These are phyloP conservation scores for Triticum timopheevii DNA, from an alignment of 176 grass and related monocot species.

Conservation along the genomic window DNA sequence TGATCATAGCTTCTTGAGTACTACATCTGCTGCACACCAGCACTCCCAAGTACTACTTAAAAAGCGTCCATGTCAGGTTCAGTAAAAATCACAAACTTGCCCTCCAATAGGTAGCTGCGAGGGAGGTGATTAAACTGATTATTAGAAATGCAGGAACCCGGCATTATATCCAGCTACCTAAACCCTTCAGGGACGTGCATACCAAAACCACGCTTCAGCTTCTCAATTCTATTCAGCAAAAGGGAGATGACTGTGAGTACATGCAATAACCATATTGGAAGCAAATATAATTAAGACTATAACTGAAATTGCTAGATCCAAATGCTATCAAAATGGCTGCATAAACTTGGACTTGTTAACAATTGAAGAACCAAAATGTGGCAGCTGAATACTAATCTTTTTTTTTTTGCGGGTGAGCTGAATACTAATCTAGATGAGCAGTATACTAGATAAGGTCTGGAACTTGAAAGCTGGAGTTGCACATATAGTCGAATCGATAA, in stretches of 20 bases:
- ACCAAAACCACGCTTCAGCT: conserved; percentile 89
- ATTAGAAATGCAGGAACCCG: conserved; percentile 23
- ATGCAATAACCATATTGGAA: background rate
- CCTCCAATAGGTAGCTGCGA: conserved; percentile 26
- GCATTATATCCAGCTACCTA: conserved; percentile 39
- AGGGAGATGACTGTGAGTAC: conserved; percentile 29
- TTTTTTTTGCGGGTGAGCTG: background rate
- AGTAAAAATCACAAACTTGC: conserved; percentile 3
- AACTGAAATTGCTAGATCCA: conserved; percentile 21
- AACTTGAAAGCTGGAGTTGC: background rate
- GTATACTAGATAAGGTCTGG: background rate
- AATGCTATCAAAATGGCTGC: conserved; percentile 7
- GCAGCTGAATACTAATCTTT: background rate
- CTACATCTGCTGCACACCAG: background rate
- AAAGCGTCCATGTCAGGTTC: background rate
- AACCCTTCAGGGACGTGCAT: conserved; percentile 81
- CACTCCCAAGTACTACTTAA: conserved; percentile 6
- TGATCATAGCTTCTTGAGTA: conserved; percentile 15
- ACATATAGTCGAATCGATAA: background rate
- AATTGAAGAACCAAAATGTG: background rate
- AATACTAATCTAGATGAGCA: background rate
- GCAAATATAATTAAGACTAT: background rate
- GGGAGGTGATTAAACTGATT: background rate
- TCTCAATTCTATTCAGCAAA: conserved; percentile 72
- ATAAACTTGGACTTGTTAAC: background rate